Base-by-base conservation (phyloP, 2,329 filamentous ascomycete species). In the Leptographium radiaticola region DNA sequence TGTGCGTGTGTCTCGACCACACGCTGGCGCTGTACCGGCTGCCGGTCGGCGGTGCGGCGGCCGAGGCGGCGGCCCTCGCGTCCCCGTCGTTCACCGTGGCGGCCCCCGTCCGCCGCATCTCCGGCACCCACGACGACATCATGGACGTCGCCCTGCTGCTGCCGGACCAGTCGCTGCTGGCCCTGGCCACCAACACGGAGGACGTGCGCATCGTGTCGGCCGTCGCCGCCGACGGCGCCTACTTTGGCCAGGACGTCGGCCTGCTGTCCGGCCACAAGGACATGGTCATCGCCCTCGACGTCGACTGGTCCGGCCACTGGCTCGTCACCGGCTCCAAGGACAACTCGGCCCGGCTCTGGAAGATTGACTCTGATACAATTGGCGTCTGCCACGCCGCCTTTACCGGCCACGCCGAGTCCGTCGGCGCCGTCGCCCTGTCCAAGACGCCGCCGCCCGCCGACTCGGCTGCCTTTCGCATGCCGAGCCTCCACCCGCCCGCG, bases 221-320 rank as follows among this genome's bases (percentile, higher is more conserved):
- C 25, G n/a, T 11, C 34, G 7, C 3, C 34, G n/a, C 7, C 12
- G 31, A n/a, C 46, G 62, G 65, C 30, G 71, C 72, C 30, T 93
- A 90, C 65, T 96, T 97, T 66, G 93, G 93, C 15, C 87, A 90
- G 56, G 93, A 98, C 63, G 77, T 95, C 42, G 87, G 84, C 2
- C 73, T 93, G 30, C 75, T 98, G 2, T 88, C 87, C 64, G 93
- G 93, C 1, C 93, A 98, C 61, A 84, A 90, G 50, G 93, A 98
- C 61, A 96, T 98, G 51, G 87, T 98, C 56, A 95, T 98, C 61
- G 90, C 89, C 55, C 74, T 98, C 43, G 90, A 96, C 65, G 83
- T 89, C 3, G 93, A 98, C 69, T 95, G 89, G 89, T 97, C 93
- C 11, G 94, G 94, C 0, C 84, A 93, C 66, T 98, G 93, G 93